These are phyloP conservation scores for Penicillium sp. DNA, from an alignment of 2,329 filamentous ascomycete genomes.

Conservation along the genomic window DNA sequence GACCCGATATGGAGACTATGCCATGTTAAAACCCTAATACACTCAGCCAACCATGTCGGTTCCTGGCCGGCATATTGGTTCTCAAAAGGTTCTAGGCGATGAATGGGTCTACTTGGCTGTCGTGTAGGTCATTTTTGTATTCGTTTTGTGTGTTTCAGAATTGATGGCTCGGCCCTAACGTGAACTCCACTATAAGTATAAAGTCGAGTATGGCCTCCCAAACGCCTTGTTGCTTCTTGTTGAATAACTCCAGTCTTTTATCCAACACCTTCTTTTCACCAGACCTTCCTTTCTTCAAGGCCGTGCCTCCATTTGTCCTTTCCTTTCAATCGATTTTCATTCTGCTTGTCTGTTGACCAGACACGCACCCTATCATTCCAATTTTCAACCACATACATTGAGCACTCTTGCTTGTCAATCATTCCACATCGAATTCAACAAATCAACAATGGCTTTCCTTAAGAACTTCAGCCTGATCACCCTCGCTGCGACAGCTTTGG, in stretches of 20 bases:
- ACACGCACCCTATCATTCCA: not conserved
- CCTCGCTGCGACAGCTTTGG: not conserved
- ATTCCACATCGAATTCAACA: not conserved
- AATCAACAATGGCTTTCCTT: constrained; percentile 8
- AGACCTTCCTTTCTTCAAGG: constrained; percentile 3
- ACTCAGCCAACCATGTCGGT: not conserved
- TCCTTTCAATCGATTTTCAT: not conserved
- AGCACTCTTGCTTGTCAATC: not conserved
- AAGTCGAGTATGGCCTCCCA: not conserved
- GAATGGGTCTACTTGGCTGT: not conserved
- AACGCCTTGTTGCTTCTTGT: not conserved
- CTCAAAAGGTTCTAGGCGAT: not conserved
- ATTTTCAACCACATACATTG: not conserved
- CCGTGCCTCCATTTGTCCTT: constrained; percentile 2
- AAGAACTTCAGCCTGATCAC: constrained; percentile 4
- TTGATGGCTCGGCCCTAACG: not conserved
- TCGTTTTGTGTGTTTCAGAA: constrained; percentile 7
- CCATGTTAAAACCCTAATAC: not conserved
- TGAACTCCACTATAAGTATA: constrained; percentile 7
- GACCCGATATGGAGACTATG: not conserved
- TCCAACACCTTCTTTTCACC: not conserved
- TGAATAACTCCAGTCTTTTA: not conserved
- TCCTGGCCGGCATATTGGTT: not conserved
- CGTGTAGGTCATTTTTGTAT: not conserved
- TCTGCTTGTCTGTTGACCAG: constrained; percentile 2